Conservation (phyloP, 2,329 filamentous ascomycete species). For the Chalaropsis thielavioides region DNA sequence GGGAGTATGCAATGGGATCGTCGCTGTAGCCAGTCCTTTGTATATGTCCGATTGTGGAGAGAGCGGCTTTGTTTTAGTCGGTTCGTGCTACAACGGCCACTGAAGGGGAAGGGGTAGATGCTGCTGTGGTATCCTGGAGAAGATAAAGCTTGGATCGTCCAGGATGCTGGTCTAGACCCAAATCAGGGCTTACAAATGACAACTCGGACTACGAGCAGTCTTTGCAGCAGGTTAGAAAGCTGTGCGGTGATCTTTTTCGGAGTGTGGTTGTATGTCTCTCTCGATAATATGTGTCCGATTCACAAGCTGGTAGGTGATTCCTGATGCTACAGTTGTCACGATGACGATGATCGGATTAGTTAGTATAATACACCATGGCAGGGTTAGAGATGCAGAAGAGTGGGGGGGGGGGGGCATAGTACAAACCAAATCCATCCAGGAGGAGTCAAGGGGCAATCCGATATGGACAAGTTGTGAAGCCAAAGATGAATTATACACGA, state of each 20-base stretch:
- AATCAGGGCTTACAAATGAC: neutral
- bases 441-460: neutral
- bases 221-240: neutral
- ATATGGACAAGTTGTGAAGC: neutral
- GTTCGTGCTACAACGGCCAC: neutral
- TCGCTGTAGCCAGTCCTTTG: neutral
- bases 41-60: conserved; percentile 1
- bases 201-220: neutral
- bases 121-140: neutral
- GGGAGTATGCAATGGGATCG: neutral
- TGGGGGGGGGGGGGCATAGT: neutral
- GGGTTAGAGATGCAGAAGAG: neutral
- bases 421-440: neutral
- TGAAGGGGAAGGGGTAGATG: neutral
- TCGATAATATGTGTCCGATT: neutral
- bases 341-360: neutral
- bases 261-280: neutral
- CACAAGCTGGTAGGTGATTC: neutral
- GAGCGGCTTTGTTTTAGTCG: neutral
- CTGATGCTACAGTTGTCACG: neutral
- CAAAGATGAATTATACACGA: too few relatives aligned
- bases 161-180: neutral
- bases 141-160: neutral
- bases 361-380: neutral
- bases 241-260: neutral